phyloP scores from a whole-genome alignment of 2,329 filamentous ascomycete genomes.

The Pseudomassariella vexata region DNA sequence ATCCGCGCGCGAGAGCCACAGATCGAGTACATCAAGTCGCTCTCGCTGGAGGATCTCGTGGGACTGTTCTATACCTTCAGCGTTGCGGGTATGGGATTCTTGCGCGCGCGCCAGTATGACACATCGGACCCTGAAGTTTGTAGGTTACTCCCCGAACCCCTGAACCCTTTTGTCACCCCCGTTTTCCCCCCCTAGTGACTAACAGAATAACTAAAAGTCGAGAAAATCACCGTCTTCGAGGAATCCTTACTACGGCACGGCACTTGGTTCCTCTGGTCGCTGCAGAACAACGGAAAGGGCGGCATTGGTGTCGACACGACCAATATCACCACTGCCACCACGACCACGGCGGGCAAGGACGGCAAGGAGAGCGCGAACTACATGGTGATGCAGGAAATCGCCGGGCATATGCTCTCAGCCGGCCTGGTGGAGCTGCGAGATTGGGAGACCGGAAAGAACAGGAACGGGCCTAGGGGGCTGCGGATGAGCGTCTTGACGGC shows the following conservation, averaged over 20 bases:
- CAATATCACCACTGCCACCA: not conserved
- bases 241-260: constrained; percentile 22
- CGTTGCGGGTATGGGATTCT: constrained; percentile 7
- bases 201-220: too few species aligned
- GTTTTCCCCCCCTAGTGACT: too few species aligned
- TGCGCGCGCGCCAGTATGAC: constrained; percentile 1
- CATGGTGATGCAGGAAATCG: constrained; percentile 7
- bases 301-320: not conserved
- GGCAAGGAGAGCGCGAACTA: not conserved
- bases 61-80: constrained; percentile 13
- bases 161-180: too few species aligned
- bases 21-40: constrained; percentile 14
- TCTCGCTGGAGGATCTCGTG: constrained; percentile 13
- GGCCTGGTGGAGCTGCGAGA: constrained; percentile 14
- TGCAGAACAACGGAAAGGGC: constrained; percentile 6
- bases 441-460: constrained; percentile 16
- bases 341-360: not conserved
- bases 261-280: constrained; percentile 20
- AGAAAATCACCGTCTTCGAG: constrained; percentile 15
- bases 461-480: constrained; percentile 10
- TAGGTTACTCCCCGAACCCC: too few species aligned
- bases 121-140: constrained; percentile 5
- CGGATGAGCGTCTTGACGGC: constrained; percentile 15
- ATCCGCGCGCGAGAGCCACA: constrained; percentile 12
- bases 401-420: constrained; percentile 7